Conservation (phyloP, 352 stramenopile genomes). For the Globisporangium carolinianum region DNA sequence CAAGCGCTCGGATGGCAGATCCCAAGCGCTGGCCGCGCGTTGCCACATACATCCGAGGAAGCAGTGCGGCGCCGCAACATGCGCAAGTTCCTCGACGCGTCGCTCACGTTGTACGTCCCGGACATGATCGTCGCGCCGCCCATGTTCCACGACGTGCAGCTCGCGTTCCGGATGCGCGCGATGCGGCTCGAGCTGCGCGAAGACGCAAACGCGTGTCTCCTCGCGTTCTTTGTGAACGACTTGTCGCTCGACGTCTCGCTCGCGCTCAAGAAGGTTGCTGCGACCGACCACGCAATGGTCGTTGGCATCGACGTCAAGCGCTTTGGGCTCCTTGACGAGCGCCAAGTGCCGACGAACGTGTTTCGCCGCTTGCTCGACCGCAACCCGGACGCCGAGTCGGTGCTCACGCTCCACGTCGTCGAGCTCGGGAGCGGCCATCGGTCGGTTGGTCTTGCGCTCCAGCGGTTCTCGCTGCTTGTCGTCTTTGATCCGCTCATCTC, state of each 20-base stretch:
- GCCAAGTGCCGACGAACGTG: slow-evolving; percentile 52
- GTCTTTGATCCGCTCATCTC: slow-evolving; percentile 72
- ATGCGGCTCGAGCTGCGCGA: slow-evolving; percentile 47
- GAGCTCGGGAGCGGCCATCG: slow-evolving; percentile 48
- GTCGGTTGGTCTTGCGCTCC: slow-evolving; percentile 43
- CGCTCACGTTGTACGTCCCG: slow-evolving; percentile 56
- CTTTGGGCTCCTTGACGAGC: slow-evolving; percentile 69
- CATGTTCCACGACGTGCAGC: slow-evolving; percentile 51
- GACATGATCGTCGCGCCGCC: slow-evolving; percentile 28
- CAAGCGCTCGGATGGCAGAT: slow-evolving; percentile 58
- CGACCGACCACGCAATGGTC: slow-evolving; percentile 24
- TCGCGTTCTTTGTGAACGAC: slow-evolving; percentile 52
- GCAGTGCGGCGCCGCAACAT: slow-evolving; percentile 44
- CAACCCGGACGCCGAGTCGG: slow-evolving; percentile 48
- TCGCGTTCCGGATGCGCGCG: slow-evolving; percentile 46
- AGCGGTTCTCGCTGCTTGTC: slow-evolving; percentile 62
- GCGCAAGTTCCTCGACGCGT: slow-evolving; percentile 52
- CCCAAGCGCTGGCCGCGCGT: slow-evolving; percentile 38
- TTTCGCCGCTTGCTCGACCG: slow-evolving; percentile 73
- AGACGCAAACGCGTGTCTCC: slow-evolving; percentile 34
- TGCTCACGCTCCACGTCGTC: slow-evolving; percentile 44
- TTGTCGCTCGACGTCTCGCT: slow-evolving; percentile 41
- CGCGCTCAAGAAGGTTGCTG: slow-evolving; percentile 33
- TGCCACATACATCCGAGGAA: slow-evolving; percentile 39
- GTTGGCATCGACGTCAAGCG: slow-evolving; percentile 47